phyloP scores from a whole-genome alignment of 331 rosid species.

The Rhamnella rubrinervis region DNA sequence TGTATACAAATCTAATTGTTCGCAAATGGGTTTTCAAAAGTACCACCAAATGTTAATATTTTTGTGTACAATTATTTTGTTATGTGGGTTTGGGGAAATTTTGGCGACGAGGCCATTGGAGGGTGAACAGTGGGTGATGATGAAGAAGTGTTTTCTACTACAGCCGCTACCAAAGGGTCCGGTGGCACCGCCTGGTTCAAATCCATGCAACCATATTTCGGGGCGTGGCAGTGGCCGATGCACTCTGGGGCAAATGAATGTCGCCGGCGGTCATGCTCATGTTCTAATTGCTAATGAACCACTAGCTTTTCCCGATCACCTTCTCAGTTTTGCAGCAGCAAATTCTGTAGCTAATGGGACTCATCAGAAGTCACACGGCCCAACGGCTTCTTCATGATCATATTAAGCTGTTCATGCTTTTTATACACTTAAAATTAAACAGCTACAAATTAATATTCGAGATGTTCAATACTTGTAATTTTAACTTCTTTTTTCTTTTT shows the following conservation, averaged over 20 bases:
- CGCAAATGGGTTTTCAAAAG: conserved; percentile 14
- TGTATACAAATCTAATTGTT: not conserved
- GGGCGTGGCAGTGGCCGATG: conserved; percentile 41
- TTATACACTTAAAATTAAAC: too few species aligned
- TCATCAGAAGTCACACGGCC: not conserved
- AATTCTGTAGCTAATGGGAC: not conserved
- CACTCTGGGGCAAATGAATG: conserved; percentile 29
- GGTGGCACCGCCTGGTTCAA: not conserved
- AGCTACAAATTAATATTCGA: too few species aligned
- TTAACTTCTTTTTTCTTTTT: too few species aligned
- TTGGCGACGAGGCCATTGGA: conserved; percentile 30
- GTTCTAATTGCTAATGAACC: conserved; percentile 15
- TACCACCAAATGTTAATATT: not conserved
- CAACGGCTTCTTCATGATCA: not conserved
- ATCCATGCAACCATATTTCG: conserved; percentile 44
- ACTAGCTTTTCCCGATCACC: conserved; percentile 8
- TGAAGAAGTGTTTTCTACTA: not conserved
- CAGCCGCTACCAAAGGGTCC: conserved; percentile 35
- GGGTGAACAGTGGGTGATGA: conserved; percentile 27
- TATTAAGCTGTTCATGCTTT: not conserved
- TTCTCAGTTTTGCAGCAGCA: conserved; percentile 23
- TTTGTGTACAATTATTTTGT: conserved; percentile 9
- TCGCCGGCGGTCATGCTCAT: not conserved
- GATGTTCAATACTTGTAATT: too few species aligned
- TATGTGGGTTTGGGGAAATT: conserved; percentile 8